A percentile compares a stretch with the other conserved stretches of the same genome.
Evolutionary conservation across 805 yeast species (phyloP).

Genomic region (Metschnikowia noctiluminum): DNA sequence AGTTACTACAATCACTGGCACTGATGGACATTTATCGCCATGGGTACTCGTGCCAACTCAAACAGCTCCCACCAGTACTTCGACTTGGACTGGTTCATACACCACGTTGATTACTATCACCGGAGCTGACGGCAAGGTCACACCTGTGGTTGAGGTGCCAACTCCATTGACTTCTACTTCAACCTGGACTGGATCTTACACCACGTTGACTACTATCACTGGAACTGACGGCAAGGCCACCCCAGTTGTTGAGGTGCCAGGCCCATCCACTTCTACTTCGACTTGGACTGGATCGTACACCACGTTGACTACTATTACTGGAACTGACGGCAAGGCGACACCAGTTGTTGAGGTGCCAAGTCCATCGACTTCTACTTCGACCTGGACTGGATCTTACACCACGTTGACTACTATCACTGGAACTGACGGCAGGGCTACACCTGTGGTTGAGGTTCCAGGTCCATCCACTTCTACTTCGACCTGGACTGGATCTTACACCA

Average conservation of each 20-base stretch:
- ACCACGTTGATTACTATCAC: too few species aligned
- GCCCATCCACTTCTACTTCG: neutral
- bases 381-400: slow-evolving; percentile 1
- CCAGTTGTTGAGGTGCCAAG: neutral
- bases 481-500: too few species aligned
- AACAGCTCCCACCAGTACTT: neutral
- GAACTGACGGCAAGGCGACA: neutral
- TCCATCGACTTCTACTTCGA: neutral
- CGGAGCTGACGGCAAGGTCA: too few species aligned
- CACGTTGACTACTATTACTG: neutral
- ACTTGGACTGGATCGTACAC: neutral
- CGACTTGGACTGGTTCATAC: neutral
- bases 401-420: too few species aligned
- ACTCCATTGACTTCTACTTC: too few species aligned
- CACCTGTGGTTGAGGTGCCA: too few species aligned
- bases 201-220: too few species aligned
- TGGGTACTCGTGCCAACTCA: neutral
- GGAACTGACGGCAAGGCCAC: too few species aligned
- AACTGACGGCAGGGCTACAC: too few species aligned
- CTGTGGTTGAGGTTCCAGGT: too few species aligned
- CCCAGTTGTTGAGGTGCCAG: neutral
- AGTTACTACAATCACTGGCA: neutral
- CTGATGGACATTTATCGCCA: neutral
- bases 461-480: too few species aligned
- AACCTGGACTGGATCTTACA: too few species aligned